Percentiles rank a stretch among this genome's conserved stretches.
Evolutionary conservation across 139 green algal species (phyloP).

Genomic region (Picochlorum sp.): DNA sequence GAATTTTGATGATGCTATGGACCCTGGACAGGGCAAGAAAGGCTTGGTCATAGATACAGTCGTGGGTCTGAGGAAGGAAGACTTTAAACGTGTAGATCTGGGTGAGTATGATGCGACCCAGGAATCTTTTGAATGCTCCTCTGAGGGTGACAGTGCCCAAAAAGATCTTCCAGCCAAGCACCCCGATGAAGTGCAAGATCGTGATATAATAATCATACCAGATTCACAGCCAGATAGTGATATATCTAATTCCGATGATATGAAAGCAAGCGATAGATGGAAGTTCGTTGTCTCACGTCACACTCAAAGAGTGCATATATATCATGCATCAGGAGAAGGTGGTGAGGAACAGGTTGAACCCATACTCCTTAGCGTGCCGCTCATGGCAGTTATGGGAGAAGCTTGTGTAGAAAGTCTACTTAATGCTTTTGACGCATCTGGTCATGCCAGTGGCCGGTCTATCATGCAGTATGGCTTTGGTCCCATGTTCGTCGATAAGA

Average conservation of each 20-base stretch:
- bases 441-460: too few relatives aligned
- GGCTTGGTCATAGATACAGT: background rate
- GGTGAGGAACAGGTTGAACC: too few relatives aligned
- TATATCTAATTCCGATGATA: background rate
- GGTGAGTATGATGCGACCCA: too few relatives aligned
- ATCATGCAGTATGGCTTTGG: constrained; percentile 23
- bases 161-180: background rate
- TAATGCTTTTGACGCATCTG: too few relatives aligned
- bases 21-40: constrained; percentile 8
- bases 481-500: constrained; percentile 26
- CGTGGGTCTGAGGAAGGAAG: too few relatives aligned
- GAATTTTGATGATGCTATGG: constrained; percentile 15
- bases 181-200: background rate
- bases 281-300: background rate
- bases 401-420: too few relatives aligned
- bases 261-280: background rate
- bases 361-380: too few relatives aligned
- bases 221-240: background rate
- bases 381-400: too few relatives aligned
- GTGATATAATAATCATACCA: background rate
- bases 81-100: too few relatives aligned
- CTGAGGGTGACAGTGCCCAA: too few relatives aligned
- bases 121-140: too few relatives aligned
- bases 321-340: too few relatives aligned
- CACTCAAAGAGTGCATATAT: background rate